A percentile compares a stretch with the other conserved stretches of the same genome.
Conservation (phyloP, 1,284 basidiomycete genomes). For the Moesziomyces globuligerus region DNA sequence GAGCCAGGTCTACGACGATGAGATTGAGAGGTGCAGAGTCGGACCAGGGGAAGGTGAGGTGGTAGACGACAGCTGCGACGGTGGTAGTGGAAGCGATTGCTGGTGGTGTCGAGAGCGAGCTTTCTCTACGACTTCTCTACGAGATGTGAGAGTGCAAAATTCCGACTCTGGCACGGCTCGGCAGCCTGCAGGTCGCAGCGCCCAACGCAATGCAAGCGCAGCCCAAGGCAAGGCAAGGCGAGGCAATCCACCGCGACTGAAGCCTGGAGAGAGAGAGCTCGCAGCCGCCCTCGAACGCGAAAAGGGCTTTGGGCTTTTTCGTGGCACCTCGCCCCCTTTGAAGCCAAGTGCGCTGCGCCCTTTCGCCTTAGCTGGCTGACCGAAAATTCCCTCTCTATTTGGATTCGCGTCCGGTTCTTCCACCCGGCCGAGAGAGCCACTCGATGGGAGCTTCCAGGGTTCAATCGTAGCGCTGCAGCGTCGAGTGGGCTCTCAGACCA, state of each 20-base stretch:
- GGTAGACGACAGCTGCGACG: not conserved
- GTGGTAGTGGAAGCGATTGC: not conserved
- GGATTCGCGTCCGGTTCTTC: constrained; percentile 9
- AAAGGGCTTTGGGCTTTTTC: not conserved
- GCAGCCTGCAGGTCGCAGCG: not conserved
- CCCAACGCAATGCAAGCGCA: too few relatives aligned
- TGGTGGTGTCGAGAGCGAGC: not conserved
- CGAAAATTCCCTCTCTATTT: not conserved
- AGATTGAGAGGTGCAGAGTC: not conserved
- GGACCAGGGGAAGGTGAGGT: not conserved
- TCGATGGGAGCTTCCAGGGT: constrained; percentile 6
- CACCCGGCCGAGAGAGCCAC: constrained; percentile 39
- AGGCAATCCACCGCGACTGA: too few relatives aligned
- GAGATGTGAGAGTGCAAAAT: too few relatives aligned
- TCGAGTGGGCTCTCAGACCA: constrained; percentile 6
- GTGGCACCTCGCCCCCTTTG: not conserved
- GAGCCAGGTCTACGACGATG: too few relatives aligned
- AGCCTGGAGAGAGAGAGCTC: too few relatives aligned
- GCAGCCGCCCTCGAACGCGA: not conserved
- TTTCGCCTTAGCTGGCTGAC: too few relatives aligned
- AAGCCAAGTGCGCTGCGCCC: too few relatives aligned
- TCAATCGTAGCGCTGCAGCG: constrained; percentile 1
- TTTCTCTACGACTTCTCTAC: too few relatives aligned
- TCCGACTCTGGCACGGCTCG: not conserved
- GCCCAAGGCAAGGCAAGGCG: too few relatives aligned